Percentiles rank a stretch among this genome's conserved stretches.
Evolutionary conservation across 2,329 filamentous ascomycete genomes (phyloP).

Genomic region (Colletotrichum sojae): DNA sequence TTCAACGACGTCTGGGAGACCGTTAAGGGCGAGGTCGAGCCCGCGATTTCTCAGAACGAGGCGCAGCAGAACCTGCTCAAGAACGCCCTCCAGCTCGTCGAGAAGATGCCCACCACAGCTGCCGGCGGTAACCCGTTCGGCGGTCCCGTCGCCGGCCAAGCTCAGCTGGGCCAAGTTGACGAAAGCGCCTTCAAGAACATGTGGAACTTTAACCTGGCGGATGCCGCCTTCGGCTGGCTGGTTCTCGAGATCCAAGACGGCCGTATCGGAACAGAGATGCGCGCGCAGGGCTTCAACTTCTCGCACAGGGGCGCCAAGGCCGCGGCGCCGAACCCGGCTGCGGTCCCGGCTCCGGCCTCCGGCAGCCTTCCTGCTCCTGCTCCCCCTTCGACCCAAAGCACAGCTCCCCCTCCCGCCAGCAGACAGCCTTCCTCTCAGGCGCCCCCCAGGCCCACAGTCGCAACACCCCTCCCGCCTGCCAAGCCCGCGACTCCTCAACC

Average conservation of each 20-base stretch:
- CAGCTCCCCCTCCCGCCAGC: slow-evolving; percentile 50
- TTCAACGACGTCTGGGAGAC: slow-evolving; percentile 99
- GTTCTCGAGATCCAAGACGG: slow-evolving; percentile 96
- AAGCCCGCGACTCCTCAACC: slow-evolving; percentile 66
- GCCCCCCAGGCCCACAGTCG: slow-evolving; percentile 58
- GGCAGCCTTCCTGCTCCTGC: slow-evolving; percentile 53
- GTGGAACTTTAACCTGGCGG: slow-evolving; percentile 99
- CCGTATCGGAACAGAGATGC: slow-evolving; percentile 98
- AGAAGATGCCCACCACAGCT: slow-evolving; percentile 96
- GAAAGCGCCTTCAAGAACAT: slow-evolving; percentile 99
- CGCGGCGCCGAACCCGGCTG: slow-evolving; percentile 57
- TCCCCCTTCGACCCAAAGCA: slow-evolving; percentile 53
- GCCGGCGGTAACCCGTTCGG: slow-evolving; percentile 98
- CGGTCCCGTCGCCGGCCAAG: slow-evolving; percentile 80
- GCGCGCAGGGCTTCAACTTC: slow-evolving; percentile 99
- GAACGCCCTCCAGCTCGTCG: slow-evolving; percentile 92
- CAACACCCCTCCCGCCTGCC: slow-evolving; percentile 52
- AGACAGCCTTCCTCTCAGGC: slow-evolving; percentile 54
- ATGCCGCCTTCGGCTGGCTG: slow-evolving; percentile 96
- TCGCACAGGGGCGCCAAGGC: slow-evolving; percentile 91
- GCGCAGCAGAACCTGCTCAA: slow-evolving; percentile 93
- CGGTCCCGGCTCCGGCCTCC: slow-evolving; percentile 48
- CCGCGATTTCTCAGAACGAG: slow-evolving; percentile 93
- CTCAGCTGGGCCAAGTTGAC: slow-evolving; percentile 88
- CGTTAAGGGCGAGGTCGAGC: slow-evolving; percentile 94